A percentile compares a stretch with the other conserved stretches of the same genome.
phyloP scores from a whole-genome alignment of 176 grass and related monocot genomes.

The Aegilops longissima region DNA sequence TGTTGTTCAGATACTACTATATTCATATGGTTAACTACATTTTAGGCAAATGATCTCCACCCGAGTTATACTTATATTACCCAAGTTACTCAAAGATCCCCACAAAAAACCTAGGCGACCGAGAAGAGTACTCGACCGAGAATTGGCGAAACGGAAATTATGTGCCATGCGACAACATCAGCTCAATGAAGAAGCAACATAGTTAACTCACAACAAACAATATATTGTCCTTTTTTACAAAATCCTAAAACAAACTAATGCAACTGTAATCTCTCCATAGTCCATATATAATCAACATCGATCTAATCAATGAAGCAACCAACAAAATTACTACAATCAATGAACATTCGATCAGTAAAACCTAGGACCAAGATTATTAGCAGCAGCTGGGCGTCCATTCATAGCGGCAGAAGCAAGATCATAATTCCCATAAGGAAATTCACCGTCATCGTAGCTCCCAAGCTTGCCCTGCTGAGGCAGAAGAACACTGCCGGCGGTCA shows the following conservation, averaged over 20 bases:
- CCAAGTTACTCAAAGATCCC: too few species aligned
- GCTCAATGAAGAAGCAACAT: conserved; percentile 3
- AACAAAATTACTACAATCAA: conserved; percentile 6
- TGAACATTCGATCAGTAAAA: neutral
- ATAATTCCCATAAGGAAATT: neutral
- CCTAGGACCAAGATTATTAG: neutral
- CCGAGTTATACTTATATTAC: too few species aligned
- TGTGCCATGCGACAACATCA: neutral
- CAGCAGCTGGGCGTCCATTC: neutral
- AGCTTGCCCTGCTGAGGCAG: conserved; percentile 2
- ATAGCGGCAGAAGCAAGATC: neutral
- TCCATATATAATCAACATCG: neutral
- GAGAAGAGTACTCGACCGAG: too few species aligned
- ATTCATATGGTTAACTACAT: too few species aligned
- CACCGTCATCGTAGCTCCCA: neutral
- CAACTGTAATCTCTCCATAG: neutral
- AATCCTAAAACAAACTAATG: neutral
- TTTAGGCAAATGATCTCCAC: too few species aligned
- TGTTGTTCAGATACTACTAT: too few species aligned
- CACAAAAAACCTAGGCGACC: too few species aligned
- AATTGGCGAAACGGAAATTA: neutral
- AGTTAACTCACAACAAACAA: neutral
- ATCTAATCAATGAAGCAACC: conserved; percentile 24
- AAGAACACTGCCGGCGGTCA: neutral
- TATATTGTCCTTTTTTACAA: neutral